Evolutionary conservation across 2,329 filamentous ascomycete genomes (phyloP).

Genomic region (Chaetomium globosum): DNA sequence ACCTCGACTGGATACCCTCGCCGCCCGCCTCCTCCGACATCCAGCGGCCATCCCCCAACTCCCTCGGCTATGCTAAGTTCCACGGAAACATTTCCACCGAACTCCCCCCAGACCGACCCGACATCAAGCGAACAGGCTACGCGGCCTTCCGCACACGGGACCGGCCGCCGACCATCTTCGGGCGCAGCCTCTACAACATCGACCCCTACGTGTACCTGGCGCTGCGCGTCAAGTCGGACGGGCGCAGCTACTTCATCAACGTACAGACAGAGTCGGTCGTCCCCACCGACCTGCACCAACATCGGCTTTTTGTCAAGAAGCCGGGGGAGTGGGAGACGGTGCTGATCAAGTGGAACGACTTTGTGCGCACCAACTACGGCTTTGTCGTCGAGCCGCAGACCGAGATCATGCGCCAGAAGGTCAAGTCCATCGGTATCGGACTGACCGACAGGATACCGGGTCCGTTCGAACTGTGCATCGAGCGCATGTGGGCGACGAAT

Average conservation of each 20-base stretch:
- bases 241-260: constrained; percentile 90
- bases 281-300: constrained; percentile 93
- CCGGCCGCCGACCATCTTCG: constrained; percentile 77
- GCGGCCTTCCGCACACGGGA: constrained; percentile 88
- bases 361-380: constrained; percentile 92
- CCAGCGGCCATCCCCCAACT: constrained; percentile 38
- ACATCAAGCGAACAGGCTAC: constrained; percentile 79
- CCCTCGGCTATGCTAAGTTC: constrained; percentile 71
- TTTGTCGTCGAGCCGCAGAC: constrained; percentile 90
- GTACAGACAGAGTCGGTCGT: constrained; percentile 93
- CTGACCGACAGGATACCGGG: constrained; percentile 87
- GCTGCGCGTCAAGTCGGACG: constrained; percentile 85
- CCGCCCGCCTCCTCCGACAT: constrained; percentile 27
- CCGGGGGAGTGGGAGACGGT: constrained; percentile 94
- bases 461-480: constrained; percentile 83
- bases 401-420: constrained; percentile 82
- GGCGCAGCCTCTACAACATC: constrained; percentile 82
- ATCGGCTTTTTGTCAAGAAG: constrained; percentile 76
- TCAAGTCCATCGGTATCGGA: constrained; percentile 82
- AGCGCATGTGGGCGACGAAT: constrained; percentile 90
- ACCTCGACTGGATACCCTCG: constrained; percentile 64
- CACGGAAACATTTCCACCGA: constrained; percentile 85
- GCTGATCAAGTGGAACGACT: constrained; percentile 86
- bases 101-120: constrained; percentile 72
- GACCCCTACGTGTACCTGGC: constrained; percentile 88